Percentiles rank a stretch among this genome's conserved stretches.
phyloP scores from a whole-genome alignment of 495 filamentous ascomycete species.

The Glarea lozoyensis region DNA sequence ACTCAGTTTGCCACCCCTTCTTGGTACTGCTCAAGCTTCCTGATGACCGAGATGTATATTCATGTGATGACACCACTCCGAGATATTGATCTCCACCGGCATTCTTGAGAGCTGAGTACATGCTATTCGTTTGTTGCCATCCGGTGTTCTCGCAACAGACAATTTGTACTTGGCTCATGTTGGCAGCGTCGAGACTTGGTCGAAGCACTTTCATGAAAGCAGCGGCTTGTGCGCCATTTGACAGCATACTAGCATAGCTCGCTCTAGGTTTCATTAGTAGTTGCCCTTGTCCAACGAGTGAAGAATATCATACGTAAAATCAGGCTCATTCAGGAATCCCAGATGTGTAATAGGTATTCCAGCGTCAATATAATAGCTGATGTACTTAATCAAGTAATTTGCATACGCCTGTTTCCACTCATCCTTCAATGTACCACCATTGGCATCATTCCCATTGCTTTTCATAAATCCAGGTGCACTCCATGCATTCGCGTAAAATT shows the following conservation, averaged over 20 bases:
- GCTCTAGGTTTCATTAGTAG: background rate
- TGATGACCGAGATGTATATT: slow-evolving; percentile 28
- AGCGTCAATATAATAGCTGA: slow-evolving; percentile 34
- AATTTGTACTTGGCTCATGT: slow-evolving; percentile 22
- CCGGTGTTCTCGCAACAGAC: slow-evolving; percentile 43
- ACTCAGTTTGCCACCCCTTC: slow-evolving; percentile 45
- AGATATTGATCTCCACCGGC: slow-evolving; percentile 29
- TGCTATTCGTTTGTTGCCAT: slow-evolving; percentile 29
- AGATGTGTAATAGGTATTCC: slow-evolving; percentile 42
- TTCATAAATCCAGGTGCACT: slow-evolving; percentile 49
- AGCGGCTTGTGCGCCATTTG: slow-evolving; percentile 22
- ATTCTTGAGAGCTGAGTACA: slow-evolving; percentile 26
- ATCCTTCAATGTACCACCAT: slow-evolving; percentile 33
- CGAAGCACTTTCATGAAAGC: slow-evolving; percentile 41
- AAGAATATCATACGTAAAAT: slow-evolving; percentile 25
- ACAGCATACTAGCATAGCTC: slow-evolving; percentile 1
- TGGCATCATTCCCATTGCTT: slow-evolving; percentile 32
- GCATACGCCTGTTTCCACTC: slow-evolving; percentile 47
- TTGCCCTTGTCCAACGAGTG: background rate
- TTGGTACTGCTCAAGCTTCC: slow-evolving; percentile 26
- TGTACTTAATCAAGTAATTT: slow-evolving; percentile 43
- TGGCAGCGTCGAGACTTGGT: slow-evolving; percentile 30
- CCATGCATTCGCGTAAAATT: slow-evolving; percentile 45
- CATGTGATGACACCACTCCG: slow-evolving; percentile 35
- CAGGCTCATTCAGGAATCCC: slow-evolving; percentile 49